Evolutionary conservation across 2,329 filamentous ascomycete genomes (phyloP).

Genomic region (Phialophora verrucosa): DNA sequence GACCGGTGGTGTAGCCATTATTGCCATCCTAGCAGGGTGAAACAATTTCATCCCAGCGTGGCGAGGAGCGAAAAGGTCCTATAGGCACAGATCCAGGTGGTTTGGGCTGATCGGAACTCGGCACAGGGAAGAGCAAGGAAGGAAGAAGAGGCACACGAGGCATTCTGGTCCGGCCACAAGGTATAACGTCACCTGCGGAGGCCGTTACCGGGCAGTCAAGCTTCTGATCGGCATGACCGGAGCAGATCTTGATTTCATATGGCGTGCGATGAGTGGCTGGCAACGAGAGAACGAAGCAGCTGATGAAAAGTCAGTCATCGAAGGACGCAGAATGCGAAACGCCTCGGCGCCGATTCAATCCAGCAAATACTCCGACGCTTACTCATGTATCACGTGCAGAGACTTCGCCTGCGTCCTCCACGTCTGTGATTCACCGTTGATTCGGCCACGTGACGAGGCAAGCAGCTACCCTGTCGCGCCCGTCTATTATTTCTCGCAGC

Average conservation of each 20-base stretch:
- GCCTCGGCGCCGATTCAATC: background rate
- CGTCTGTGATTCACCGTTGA: background rate
- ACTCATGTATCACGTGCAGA: background rate
- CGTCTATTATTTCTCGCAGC: background rate
- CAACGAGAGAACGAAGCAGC: background rate
- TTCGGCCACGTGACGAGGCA: background rate
- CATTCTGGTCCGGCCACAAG: background rate
- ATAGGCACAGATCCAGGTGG: background rate
- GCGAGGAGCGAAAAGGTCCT: conserved; percentile 1
- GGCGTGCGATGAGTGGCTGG: conserved; percentile 6
- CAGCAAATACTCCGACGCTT: background rate
- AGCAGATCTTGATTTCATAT: conserved; percentile 2
- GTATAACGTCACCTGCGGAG: conserved; percentile 5
- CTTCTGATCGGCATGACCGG: conserved; percentile 16
- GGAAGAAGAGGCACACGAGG: background rate
- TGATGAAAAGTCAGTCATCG: background rate
- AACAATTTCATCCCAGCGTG: background rate
- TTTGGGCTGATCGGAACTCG: conserved; percentile 17
- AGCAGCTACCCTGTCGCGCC: background rate
- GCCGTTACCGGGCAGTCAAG: conserved; percentile 18
- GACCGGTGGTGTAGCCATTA: conserved; percentile 6
- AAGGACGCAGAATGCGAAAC: background rate
- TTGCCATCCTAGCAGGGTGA: background rate
- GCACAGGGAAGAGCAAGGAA: conserved; percentile 3
- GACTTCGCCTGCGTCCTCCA: background rate